Percentiles rank a stretch among this genome's conserved stretches.
Evolutionary conservation across 164 flowering plant genomes (phyloP).

Genomic region (Magnolia changhungtana): DNA sequence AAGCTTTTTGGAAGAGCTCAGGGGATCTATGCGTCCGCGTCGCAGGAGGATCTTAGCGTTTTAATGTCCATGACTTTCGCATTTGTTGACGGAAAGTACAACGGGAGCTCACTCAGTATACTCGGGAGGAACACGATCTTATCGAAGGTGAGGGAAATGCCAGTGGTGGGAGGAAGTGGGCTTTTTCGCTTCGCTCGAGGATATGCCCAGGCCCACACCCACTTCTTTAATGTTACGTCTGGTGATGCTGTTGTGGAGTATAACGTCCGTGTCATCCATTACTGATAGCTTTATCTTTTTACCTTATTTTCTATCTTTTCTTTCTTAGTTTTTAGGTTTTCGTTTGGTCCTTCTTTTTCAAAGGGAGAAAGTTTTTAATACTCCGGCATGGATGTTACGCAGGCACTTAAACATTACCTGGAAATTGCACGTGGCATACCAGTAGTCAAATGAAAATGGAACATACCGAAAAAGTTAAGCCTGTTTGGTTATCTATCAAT

Average conservation of each 20-base stretch:
- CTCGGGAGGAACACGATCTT: constrained; percentile 11
- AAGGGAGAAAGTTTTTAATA: no score
- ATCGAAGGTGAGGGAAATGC: constrained; percentile 12
- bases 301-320: no score
- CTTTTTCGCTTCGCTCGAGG: constrained; percentile 11
- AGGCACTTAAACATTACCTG: no score
- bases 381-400: no score
- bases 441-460: no score
- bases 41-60: constrained; percentile 13
- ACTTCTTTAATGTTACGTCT: background rate
- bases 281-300: background rate
- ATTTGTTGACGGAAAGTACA: constrained; percentile 27
- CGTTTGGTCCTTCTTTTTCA: no score
- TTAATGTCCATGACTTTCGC: constrained; percentile 28
- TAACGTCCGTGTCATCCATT: constrained; percentile 11
- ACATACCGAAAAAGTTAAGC: no score
- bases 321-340: no score
- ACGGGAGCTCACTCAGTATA: constrained; percentile 17
- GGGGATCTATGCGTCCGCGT: constrained; percentile 28
- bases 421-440: no score
- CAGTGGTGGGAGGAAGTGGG: constrained; percentile 13
- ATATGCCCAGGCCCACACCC: constrained; percentile 8
- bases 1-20: constrained; percentile 33
- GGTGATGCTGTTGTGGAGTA: constrained; percentile 15
- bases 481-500: no score